phyloP scores from a whole-genome alignment of 768 basidiomycete genomes.

The Leccinum fibrillosum region DNA sequence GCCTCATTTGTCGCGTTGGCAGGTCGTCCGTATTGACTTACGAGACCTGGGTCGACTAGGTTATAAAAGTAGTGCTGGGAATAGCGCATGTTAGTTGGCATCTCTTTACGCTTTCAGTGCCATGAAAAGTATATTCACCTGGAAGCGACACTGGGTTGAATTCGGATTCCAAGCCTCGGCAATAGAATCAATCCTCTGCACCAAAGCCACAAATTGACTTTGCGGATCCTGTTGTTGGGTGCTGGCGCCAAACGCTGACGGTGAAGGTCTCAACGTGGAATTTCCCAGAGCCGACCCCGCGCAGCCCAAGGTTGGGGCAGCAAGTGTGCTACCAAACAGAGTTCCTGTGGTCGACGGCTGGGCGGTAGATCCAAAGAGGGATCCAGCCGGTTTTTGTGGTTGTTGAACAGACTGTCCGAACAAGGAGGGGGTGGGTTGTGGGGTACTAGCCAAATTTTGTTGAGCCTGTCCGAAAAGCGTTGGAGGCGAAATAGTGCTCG shows the following conservation, averaged over 20 bases:
- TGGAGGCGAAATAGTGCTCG: conserved; percentile 19
- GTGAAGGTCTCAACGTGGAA: conserved; percentile 33
- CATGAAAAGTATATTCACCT: conserved; percentile 41
- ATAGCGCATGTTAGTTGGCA: not conserved
- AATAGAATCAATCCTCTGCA: conserved; percentile 60
- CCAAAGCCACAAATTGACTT: conserved; percentile 50
- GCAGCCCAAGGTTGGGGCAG: conserved; percentile 32
- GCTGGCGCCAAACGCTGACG: conserved; percentile 32
- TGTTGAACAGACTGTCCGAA: conserved; percentile 23
- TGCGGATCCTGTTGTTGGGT: conserved; percentile 60
- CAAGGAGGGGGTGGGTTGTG: conserved; percentile 17
- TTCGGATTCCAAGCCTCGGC: conserved; percentile 68
- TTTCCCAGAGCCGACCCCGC: conserved; percentile 26
- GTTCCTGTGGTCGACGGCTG: conserved; percentile 27
- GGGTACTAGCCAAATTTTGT: conserved; percentile 12
- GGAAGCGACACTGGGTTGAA: conserved; percentile 73
- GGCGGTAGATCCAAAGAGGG: conserved; percentile 31
- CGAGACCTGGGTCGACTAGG: conserved; percentile 66
- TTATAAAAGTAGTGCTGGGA: conserved; percentile 81
- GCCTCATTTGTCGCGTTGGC: conserved; percentile 66
- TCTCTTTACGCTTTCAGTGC: not conserved
- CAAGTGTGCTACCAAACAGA: conserved; percentile 36
- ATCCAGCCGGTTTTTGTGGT: conserved; percentile 20
- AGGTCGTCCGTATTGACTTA: conserved; percentile 67
- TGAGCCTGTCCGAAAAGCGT: conserved; percentile 31